These are phyloP conservation scores for Daldinia childiae DNA, from an alignment of 495 filamentous ascomycete species.

Conservation along the genomic window DNA sequence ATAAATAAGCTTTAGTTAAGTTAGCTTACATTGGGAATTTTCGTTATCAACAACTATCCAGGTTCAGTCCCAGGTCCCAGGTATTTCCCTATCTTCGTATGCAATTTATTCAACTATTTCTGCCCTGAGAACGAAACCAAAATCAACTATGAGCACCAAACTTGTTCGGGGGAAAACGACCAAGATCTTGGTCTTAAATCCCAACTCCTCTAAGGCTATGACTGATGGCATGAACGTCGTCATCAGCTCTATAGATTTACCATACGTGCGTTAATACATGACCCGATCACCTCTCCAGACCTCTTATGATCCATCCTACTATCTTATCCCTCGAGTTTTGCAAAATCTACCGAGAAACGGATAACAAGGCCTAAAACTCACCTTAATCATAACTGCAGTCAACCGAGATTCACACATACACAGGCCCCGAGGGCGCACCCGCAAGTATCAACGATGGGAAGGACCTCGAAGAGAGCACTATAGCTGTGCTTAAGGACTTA, in stretches of 20 bases:
- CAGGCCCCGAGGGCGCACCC: conserved; percentile 61
- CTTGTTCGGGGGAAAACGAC: conserved; percentile 44
- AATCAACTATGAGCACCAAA: conserved; percentile 43
- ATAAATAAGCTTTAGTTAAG: neutral
- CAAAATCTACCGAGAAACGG: neutral
- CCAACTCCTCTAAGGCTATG: conserved; percentile 87
- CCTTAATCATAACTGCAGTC: conserved; percentile 42
- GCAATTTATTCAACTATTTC: neutral
- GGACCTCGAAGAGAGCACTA: conserved; percentile 60
- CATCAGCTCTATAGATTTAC: conserved; percentile 61
- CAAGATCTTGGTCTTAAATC: conserved; percentile 85
- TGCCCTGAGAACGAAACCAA: neutral
- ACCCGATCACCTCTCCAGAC: neutral
- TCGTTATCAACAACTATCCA: neutral
- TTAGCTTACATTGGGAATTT: neutral
- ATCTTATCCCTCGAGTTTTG: neutral
- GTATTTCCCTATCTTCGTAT: neutral
- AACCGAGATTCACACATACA: conserved; percentile 60
- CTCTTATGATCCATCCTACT: neutral
- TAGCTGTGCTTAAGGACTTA: conserved; percentile 66
- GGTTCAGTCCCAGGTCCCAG: too few species aligned
- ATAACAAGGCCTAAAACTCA: neutral
- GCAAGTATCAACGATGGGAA: conserved; percentile 71
- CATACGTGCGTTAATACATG: conserved; percentile 51
- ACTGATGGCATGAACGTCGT: conserved; percentile 76